Evolutionary conservation across 2,329 filamentous ascomycete genomes (phyloP).

Genomic region (Apiospora kogelbergensis): DNA sequence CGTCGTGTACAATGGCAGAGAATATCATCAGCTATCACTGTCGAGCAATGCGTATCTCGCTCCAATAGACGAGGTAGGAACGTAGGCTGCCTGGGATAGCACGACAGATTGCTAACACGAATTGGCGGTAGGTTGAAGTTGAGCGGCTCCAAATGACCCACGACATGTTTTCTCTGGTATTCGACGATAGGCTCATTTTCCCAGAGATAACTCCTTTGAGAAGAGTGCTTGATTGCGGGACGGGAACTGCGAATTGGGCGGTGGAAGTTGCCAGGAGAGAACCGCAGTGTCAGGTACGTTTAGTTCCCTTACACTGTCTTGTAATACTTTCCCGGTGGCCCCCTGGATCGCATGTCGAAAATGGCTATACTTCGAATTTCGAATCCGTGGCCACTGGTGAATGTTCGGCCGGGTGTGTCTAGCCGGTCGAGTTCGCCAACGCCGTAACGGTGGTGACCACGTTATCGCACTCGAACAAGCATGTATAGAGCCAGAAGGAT

Average conservation of each 20-base stretch:
- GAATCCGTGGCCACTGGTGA: neutral
- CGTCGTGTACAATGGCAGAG: constrained; percentile 59
- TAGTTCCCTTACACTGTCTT: neutral
- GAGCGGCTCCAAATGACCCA: constrained; percentile 66
- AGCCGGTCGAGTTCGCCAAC: neutral
- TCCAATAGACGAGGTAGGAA: constrained; percentile 68
- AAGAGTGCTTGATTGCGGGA: constrained; percentile 71
- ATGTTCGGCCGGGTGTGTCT: neutral
- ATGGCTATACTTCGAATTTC: neutral
- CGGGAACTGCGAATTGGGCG: constrained; percentile 68
- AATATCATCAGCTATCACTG: constrained; percentile 67
- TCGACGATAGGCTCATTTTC: constrained; percentile 68
- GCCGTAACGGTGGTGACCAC: neutral
- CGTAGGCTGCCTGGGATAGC: neutral
- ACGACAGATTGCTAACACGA: constrained; percentile 16
- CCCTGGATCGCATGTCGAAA: neutral
- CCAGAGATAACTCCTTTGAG: constrained; percentile 59
- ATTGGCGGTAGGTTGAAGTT: constrained; percentile 59
- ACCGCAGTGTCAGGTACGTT: neutral
- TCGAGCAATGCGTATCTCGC: constrained; percentile 65
- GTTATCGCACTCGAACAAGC: neutral
- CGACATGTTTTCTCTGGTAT: constrained; percentile 59
- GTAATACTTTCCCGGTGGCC: too few relatives aligned
- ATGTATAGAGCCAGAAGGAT: neutral
- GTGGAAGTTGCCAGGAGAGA: constrained; percentile 15